Evolutionary conservation across 2,329 filamentous ascomycete genomes (phyloP).

Genomic region (Harringtonia lauricola): DNA sequence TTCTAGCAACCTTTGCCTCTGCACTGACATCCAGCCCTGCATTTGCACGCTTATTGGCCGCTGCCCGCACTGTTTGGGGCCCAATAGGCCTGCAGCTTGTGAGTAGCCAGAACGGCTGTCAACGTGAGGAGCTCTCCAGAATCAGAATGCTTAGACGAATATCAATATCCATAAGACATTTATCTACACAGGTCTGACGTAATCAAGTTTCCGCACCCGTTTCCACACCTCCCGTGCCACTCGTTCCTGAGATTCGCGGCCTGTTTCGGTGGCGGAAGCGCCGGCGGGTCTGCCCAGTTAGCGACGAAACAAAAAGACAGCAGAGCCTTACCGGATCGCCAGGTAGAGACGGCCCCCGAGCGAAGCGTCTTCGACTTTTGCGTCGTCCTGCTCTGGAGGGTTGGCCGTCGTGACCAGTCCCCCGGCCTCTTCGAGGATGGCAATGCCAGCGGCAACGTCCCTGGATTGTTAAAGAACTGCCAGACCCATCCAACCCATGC

Average conservation of each 20-base stretch:
- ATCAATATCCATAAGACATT: too few relatives aligned
- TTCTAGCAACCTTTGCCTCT: too few relatives aligned
- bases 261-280: slow-evolving; percentile 48
- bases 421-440: slow-evolving; percentile 61
- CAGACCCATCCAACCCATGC: not conserved
- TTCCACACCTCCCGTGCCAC: slow-evolving; percentile 64
- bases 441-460: slow-evolving; percentile 69
- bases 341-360: slow-evolving; percentile 61
- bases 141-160: too few relatives aligned
- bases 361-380: slow-evolving; percentile 45
- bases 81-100: too few relatives aligned
- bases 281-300: slow-evolving; percentile 45
- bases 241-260: slow-evolving; percentile 55
- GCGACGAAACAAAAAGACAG: not conserved
- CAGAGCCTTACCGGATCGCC: slow-evolving; percentile 44
- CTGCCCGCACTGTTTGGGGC: too few relatives aligned
- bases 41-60: too few relatives aligned
- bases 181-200: slow-evolving; percentile 34
- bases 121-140: too few relatives aligned
- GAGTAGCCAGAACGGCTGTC: too few relatives aligned
- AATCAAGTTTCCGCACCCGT: slow-evolving; percentile 55
- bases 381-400: slow-evolving; percentile 48
- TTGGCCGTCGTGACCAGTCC: slow-evolving; percentile 66
- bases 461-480: slow-evolving; percentile 18
- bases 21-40: too few relatives aligned